Conservation (phyloP, 139 green algal genomes). For the Picochlorum sp. region DNA sequence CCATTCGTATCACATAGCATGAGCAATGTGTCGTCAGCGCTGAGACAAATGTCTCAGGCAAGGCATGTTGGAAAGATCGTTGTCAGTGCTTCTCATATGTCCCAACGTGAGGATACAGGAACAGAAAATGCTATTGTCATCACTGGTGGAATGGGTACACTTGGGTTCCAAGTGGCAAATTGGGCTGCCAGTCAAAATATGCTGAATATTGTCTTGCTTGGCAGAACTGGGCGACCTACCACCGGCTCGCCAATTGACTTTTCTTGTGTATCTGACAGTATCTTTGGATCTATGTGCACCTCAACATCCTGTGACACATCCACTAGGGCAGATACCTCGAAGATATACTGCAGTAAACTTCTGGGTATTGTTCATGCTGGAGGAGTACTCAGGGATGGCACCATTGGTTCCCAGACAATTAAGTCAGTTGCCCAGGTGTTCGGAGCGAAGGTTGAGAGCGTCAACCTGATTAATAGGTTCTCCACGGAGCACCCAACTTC, state of each 20-base stretch:
- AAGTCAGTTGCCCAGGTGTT: conserved; percentile 26
- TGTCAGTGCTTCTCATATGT: conserved; percentile 36
- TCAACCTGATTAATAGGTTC: neutral
- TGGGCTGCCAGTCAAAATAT: conserved; percentile 47
- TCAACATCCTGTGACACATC: conserved; percentile 24
- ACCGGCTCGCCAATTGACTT: neutral
- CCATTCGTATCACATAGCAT: conserved; percentile 36
- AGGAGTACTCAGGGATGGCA: conserved; percentile 66
- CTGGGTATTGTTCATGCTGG: conserved; percentile 52
- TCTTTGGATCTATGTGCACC: conserved; percentile 5
- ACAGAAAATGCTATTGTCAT: conserved; percentile 10
- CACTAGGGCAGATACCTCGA: conserved; percentile 12
- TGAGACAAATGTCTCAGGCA: conserved; percentile 76
- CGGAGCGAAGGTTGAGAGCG: conserved; percentile 45
- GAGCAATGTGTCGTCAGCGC: conserved; percentile 35
- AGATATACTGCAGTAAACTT: neutral
- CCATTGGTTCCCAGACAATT: conserved; percentile 43
- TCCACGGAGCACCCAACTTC: conserved; percentile 11
- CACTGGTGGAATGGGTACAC: conserved; percentile 35
- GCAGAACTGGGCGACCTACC: conserved; percentile 20
- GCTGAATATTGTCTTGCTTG: conserved; percentile 23
- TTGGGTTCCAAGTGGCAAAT: conserved; percentile 42
- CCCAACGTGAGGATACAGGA: neutral
- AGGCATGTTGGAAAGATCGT: conserved; percentile 81
- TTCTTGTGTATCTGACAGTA: neutral